phyloP scores from a whole-genome alignment of 169 alveolate species.

The Theileria equi region DNA sequence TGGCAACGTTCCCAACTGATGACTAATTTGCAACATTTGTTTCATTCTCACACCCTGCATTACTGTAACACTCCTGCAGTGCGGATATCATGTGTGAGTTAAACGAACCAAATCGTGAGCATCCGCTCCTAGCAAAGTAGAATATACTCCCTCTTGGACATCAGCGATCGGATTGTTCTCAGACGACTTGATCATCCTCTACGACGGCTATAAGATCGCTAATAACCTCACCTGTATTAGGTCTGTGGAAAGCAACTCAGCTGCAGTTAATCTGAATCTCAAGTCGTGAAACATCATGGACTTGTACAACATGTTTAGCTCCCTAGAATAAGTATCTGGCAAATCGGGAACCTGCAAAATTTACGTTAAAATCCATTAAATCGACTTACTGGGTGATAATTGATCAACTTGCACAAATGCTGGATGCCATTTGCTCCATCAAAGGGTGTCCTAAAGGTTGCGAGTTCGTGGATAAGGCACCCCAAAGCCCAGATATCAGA shows the following conservation, averaged over 20 bases:
- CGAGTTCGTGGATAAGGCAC: constrained; percentile 80
- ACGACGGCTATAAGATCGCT: no score
- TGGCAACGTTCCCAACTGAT: no score
- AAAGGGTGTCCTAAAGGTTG: constrained; percentile 81
- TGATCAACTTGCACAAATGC: constrained; percentile 73
- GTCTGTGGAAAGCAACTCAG: constrained; percentile 51
- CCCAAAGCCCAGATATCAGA: constrained; percentile 99
- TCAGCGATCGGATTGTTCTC: no score
- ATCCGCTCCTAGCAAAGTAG: no score
- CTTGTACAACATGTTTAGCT: constrained; percentile 67
- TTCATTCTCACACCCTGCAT: no score
- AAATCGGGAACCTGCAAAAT: constrained; percentile 71
- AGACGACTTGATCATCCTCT: no score
- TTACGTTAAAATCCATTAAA: neutral
- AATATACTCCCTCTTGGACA: no score
- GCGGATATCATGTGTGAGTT: no score
- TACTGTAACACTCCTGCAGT: no score
- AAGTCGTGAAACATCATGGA: constrained; percentile 69
- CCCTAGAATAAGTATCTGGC: constrained; percentile 68
- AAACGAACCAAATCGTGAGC: no score
- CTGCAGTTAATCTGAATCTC: constrained; percentile 49
- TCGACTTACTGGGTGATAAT: constrained; percentile 67
- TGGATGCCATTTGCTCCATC: constrained; percentile 80
- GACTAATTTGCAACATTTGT: no score
- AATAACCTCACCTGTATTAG: constrained; percentile 44